These are phyloP conservation scores for Angophora floribunda DNA, from an alignment of 345 rosid genomes.

Conservation along the genomic window DNA sequence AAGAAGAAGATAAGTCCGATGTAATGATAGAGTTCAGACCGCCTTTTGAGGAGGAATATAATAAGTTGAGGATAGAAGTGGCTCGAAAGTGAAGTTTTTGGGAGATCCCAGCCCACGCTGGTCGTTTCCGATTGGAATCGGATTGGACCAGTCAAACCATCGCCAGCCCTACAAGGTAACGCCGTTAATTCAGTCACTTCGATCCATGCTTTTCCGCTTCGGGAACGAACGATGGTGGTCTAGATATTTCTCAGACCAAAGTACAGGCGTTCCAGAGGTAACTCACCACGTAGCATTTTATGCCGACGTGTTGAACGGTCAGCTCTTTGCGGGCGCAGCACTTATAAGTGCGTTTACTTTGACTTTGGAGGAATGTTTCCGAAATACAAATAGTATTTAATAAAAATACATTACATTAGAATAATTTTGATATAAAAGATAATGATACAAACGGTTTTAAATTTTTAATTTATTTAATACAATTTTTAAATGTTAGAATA, in stretches of 20 bases:
- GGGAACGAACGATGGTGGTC: neutral
- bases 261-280: neutral
- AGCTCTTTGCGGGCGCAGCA: neutral
- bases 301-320: neutral
- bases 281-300: neutral
- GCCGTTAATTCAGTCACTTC: neutral
- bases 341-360: neutral
- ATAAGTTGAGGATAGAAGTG: neutral
- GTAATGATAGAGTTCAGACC: neutral
- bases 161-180: neutral
- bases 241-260: neutral
- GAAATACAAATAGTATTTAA: too few species aligned
- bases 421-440: too few species aligned
- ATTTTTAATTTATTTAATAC: too few species aligned
- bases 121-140: neutral
- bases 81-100: neutral
- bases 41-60: neutral
- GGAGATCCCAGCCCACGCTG: neutral
- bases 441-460: too few species aligned
- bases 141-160: neutral
- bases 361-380: too few species aligned
- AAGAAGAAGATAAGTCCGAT: neutral
- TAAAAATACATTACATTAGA: too few species aligned
- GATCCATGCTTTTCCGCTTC: neutral
- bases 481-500: too few species aligned